phyloP scores from a whole-genome alignment of 441 rosid species.

The Erysimum cheiri region DNA sequence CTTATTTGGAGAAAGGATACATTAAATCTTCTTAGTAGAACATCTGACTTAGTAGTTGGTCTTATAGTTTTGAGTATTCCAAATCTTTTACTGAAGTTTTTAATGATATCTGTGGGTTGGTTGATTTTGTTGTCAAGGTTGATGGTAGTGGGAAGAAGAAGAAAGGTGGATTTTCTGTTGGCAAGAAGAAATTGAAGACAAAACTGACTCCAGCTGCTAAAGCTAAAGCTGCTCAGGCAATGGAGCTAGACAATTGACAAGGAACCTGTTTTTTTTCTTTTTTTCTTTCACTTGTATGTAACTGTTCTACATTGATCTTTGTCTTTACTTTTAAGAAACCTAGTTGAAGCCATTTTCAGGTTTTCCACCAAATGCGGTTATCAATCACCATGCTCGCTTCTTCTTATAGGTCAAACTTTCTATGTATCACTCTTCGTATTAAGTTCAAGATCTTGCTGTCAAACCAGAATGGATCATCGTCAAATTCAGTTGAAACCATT shows the following conservation, averaged over 20 bases:
- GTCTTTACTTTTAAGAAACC: constrained; percentile 18
- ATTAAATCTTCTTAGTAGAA: constrained; percentile 5
- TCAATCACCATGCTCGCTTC: background rate
- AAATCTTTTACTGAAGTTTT: background rate
- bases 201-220: constrained; percentile 70
- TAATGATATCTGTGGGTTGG: constrained; percentile 16
- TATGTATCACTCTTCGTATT: constrained; percentile 5
- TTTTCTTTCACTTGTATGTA: constrained; percentile 19
- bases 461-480: background rate
- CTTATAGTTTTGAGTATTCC: background rate
- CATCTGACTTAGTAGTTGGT: background rate
- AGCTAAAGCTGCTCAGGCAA: constrained; percentile 90
- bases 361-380: background rate
- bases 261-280: background rate
- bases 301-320: constrained; percentile 24
- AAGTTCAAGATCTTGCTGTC: constrained; percentile 24
- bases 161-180: constrained; percentile 81
- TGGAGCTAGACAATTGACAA: constrained; percentile 81
- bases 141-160: constrained; percentile 72
- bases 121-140: constrained; percentile 52
- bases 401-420: constrained; percentile 17
- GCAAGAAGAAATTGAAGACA: constrained; percentile 88
- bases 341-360: constrained; percentile 18
- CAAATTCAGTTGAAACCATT: too few relatives aligned
- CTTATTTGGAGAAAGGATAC: background rate